These are phyloP conservation scores for Ophiobolus disseminans DNA, from an alignment of 2,329 filamentous ascomycete species.

Conservation along the genomic window DNA sequence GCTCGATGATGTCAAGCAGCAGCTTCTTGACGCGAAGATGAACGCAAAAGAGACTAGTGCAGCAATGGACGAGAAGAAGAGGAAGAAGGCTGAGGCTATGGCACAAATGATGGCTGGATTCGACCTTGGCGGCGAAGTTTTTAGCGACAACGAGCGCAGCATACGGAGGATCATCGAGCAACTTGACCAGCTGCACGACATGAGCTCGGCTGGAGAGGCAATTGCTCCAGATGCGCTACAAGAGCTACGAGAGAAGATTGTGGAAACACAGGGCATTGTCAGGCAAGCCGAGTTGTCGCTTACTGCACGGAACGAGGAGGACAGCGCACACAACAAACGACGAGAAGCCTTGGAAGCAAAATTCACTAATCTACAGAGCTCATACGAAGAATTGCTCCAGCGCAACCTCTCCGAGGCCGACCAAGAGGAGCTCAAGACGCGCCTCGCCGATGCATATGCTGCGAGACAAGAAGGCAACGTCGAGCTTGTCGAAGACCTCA, in stretches of 20 bases:
- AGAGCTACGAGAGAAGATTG: constrained; percentile 76
- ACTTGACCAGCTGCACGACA: constrained; percentile 78
- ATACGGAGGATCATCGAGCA: constrained; percentile 85
- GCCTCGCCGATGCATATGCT: constrained; percentile 77
- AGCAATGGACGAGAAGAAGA: constrained; percentile 94
- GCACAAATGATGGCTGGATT: constrained; percentile 99
- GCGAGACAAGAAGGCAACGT: constrained; percentile 76
- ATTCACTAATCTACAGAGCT: constrained; percentile 75
- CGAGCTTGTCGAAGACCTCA: constrained; percentile 77
- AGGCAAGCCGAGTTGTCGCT: constrained; percentile 89
- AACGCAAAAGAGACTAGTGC: constrained; percentile 91
- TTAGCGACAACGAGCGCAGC: constrained; percentile 88
- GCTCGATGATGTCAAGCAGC: constrained; percentile 94
- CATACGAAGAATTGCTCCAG: constrained; percentile 84
- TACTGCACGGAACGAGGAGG: constrained; percentile 72
- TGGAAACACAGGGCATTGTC: constrained; percentile 91
- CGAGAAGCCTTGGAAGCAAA: constrained; percentile 79
- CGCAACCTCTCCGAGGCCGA: constrained; percentile 80
- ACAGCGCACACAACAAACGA: constrained; percentile 67
- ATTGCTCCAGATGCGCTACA: constrained; percentile 83
- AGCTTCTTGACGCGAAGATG: constrained; percentile 95
- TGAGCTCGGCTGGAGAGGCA: constrained; percentile 76
- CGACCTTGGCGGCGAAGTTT: constrained; percentile 88
- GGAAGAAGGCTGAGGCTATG: constrained; percentile 99
- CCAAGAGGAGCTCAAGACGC: constrained; percentile 81